Base-by-base conservation (phyloP, 106 monocot genomes). In the Allium cepa region DNA sequence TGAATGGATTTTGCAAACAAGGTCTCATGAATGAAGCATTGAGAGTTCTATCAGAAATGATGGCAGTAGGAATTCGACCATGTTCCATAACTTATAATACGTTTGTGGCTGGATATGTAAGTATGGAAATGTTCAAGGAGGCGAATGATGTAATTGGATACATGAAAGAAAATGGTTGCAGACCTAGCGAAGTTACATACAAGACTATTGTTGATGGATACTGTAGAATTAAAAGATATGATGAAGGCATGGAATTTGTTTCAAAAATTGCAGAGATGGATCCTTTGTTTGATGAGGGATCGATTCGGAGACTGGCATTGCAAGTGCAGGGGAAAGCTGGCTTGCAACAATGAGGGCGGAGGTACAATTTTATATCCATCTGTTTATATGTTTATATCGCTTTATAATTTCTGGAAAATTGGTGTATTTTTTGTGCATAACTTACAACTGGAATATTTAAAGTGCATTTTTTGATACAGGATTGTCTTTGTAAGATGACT, bases 1-100 rank as follows among this genome's bases (percentile, higher is more conserved):
- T 94, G 65, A 94, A 94, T 62, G 94, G 84, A 50, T 94, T 82
- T 69, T 94, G 90, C 74, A 85, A 81, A 68, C 82, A 87, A 71
- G 84, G 90, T 56, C 78, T 90, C 14, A 84, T 94, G 82, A 67
- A 72, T 9, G 94, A 94, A 64, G 94, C 87, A 3, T 58, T 90
- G 59, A 79, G 90, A 71, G 72, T 87, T 66, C 60, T 87, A 15
- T 69, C 80, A 1, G 82, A 82, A 46, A 90, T 94, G 90, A 77
- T 78, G 69, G 76, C 67, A 52, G 45, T 47, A 27, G 82, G 87
- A 17, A 76, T 94, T 66, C 56, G 71, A 7, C 94, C 90, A 12
- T 90, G 90, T 72, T 68, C 82, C 14, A 61, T 84, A 17, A 94
- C 94, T 11, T 90, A 87, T 62, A 90, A 90, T 51, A 94, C 90